Base-by-base conservation (phyloP, 2,329 filamentous ascomycete genomes). In the Colletotrichum spaethianum region DNA sequence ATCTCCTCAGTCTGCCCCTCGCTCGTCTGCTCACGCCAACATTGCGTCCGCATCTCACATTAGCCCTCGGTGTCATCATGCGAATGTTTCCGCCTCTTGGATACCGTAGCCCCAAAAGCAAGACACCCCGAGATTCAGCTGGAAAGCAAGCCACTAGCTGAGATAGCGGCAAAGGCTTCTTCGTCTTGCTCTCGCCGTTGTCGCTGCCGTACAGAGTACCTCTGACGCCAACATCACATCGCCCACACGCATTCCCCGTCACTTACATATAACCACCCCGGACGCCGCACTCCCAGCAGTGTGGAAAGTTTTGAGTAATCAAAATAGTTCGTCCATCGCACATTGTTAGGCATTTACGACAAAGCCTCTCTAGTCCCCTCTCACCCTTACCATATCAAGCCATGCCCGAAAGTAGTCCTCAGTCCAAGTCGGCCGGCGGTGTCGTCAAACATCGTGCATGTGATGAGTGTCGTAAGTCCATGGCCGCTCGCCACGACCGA, bases 391-490 rank as follows among this genome's bases (percentile, higher is more conserved):
- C 59, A 57, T 3, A 48, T 65, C 62, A 50, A 67, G 62, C 23
- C 65, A 74, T 74, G 72, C 64, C 70, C 57, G 70, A 73, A 53
- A 67, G 70, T 50, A 62, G 59, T 63, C 55, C 56, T 63, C 72
- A 70, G 63, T 33, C 62, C 66, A 63, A 70, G 60, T 65, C 72
- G 38, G 63, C 63, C 28, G 63, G 73, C 53, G 75, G 74, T 62
- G 75, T 80, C 72, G 78, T 83, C 72, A 92, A 90, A 77, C 89
- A 88, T 74, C 86, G 89, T 59, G 90, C 90, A 73, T 93, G 91
- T 80, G 91, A 93, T 79, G 90, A 92, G 79, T 93, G 91, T 81
- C 86, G 91, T 92, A 85, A 81, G 89, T 85, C 48, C 62, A 50
- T 23, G n/a, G 31, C 63, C 46, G 12, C 42, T 48, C 38, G 44